A percentile compares a stretch with the other conserved stretches of the same genome.
Evolutionary conservation across 352 stramenopile genomes (phyloP).

Genomic region (Pythium aquatile): DNA sequence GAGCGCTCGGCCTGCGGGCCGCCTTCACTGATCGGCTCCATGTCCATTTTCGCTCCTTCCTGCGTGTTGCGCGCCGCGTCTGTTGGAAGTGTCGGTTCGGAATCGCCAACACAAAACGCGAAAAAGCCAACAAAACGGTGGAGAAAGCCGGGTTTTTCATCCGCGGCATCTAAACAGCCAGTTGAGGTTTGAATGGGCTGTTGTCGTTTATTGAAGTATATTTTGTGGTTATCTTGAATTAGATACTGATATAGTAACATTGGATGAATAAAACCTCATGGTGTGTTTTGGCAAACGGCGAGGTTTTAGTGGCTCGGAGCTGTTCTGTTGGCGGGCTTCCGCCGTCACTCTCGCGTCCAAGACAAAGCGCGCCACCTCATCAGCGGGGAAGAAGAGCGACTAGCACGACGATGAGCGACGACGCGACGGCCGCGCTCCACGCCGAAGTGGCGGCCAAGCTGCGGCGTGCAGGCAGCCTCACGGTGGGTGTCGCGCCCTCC

Average conservation of each 20-base stretch:
- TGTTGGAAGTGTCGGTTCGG: not conserved
- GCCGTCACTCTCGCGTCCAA: slow-evolving; percentile 23
- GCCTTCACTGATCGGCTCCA: slow-evolving; percentile 8
- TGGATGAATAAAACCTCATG: slow-evolving; percentile 6
- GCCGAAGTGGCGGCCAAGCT: slow-evolving; percentile 30
- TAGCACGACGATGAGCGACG: slow-evolving; percentile 22
- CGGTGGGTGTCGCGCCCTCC: slow-evolving; percentile 4
- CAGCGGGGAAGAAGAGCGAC: not conserved
- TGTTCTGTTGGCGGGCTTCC: slow-evolving; percentile 6
- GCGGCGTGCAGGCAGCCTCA: slow-evolving; percentile 24
- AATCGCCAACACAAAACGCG: not conserved
- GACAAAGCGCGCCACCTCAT: slow-evolving; percentile 23
- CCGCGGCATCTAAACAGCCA: not conserved
- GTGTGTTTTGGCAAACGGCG: slow-evolving; percentile 9
- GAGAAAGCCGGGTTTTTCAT: not conserved
- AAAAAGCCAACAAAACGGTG: slow-evolving; percentile 4
- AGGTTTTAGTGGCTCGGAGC: slow-evolving; percentile 10
- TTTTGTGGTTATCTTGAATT: no score
- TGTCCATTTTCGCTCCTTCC: not conserved
- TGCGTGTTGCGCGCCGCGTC: slow-evolving; percentile 1
- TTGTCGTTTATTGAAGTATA: slow-evolving; percentile 3
- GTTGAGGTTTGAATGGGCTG: not conserved
- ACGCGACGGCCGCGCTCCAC: slow-evolving; percentile 19
- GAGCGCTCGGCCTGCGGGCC: slow-evolving; percentile 29
- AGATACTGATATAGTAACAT: slow-evolving; percentile 6